Evolutionary conservation across 192 early-diverging fungal species (phyloP), one percentile per base, ranked within the genome.

Genomic region (Dissophora ornata): DNA sequence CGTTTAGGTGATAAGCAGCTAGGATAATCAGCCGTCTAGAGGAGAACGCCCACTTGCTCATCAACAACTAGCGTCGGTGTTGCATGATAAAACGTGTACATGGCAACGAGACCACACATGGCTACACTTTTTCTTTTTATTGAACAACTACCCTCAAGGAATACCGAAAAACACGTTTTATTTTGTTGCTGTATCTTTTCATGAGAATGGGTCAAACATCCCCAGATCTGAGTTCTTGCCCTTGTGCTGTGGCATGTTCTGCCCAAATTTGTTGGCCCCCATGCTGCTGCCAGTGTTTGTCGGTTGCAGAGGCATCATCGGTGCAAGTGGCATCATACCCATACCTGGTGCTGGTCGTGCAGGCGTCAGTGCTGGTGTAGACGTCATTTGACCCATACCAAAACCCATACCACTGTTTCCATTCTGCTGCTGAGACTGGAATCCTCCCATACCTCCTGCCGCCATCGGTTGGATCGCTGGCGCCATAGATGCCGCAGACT

Each of bases 141-240:
- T n/a, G n/a, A n/a, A n/a, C n/a, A n/a, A n/a, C n/a, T n/a, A n/a
- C 12, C 36, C 12, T 12, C 36, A 38, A 38, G 36, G 25, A 33
- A 53, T 26, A 13, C n/a, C n/a, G n/a, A 1, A 30, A 33, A 26
- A 9, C 12, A 38, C 36, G 36, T 38, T 12, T 9, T 38, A 9
- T 38, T 38, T 38, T 38, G n/a, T n/a, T n/a, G n/a, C n/a, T n/a
- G n/a, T n/a, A n/a, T 13, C 36, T 57, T 13, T 40, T 75, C 59
- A 77, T 42, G 73, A 77, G 15, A 77, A 77, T 7, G 73, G 73
- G 54, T 77, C 73, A 67, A 77, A 77, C 73, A 77, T 77, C 52
- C 65, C 65, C 28, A 77, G 46, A 24, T 77, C 73, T 11, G 63
- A 62, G 29, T 77, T 77, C 64, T 77, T 77, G 58, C 73, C 73